phyloP scores from a whole-genome alignment of 495 filamentous ascomycete genomes.

The Neurospora tetraspora region DNA sequence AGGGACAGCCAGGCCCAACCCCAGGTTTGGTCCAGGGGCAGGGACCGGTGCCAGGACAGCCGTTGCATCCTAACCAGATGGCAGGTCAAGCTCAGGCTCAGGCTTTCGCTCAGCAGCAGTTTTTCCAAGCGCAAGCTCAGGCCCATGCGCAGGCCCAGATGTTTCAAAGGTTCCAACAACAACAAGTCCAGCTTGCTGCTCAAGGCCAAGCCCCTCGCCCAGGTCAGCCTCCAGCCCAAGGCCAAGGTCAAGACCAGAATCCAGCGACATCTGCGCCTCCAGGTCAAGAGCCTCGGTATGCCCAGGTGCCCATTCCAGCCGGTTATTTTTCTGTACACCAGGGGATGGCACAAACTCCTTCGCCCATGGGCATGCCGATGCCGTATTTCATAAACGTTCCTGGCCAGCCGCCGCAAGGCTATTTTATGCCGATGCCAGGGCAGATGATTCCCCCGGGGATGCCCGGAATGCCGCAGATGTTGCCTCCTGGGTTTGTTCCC shows the following conservation, averaged over 20 bases:
- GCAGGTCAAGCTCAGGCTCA: not conserved
- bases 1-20: not conserved
- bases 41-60: not conserved
- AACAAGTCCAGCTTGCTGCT: not conserved
- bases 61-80: not conserved
- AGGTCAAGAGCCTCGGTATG: constrained; percentile 29
- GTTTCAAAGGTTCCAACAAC: not conserved
- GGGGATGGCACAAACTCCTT: not conserved
- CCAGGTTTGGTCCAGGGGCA: not conserved
- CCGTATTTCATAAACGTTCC: constrained; percentile 20
- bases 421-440: not conserved
- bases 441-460: not conserved
- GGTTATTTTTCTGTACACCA: constrained; percentile 19
- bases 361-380: constrained; percentile 33
- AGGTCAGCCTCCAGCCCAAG: not conserved
- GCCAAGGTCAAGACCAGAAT: not conserved
- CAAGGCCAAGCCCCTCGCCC: constrained; percentile 1
- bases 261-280: not conserved
- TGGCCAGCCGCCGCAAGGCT: constrained; percentile 11
- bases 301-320: constrained; percentile 35
- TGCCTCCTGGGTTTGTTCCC: not conserved
- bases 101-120: not conserved
- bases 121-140: not conserved
- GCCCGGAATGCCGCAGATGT: not conserved
- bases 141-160: not conserved